These are phyloP conservation scores for Coleophoma eucalyptorum DNA, from an alignment of 2,329 filamentous ascomycete genomes.

Conservation along the genomic window DNA sequence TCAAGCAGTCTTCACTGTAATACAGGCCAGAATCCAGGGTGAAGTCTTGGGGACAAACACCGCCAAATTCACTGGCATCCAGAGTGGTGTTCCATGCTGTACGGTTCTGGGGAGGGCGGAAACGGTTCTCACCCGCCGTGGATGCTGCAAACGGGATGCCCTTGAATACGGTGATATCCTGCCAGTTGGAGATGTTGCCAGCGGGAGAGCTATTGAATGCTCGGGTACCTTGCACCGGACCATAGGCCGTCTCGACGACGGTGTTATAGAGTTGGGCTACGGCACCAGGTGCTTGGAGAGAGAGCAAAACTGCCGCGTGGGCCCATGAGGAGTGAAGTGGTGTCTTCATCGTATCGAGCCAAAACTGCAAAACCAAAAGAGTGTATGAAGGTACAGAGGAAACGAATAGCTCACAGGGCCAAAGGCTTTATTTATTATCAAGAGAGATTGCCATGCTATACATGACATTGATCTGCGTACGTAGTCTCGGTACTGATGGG, in stretches of 20 bases:
- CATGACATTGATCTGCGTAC: too few species aligned
- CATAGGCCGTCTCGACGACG: slow-evolving; percentile 9
- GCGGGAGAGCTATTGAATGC: slow-evolving; percentile 8
- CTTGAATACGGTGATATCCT: slow-evolving; percentile 6
- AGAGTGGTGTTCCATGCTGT: slow-evolving; percentile 15
- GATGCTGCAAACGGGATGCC: slow-evolving; percentile 34
- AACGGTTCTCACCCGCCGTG: slow-evolving; percentile 34
- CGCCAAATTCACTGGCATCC: slow-evolving; percentile 22
- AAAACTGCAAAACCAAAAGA: too few species aligned
- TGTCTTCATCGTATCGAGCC: too few species aligned
- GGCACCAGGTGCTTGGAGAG: too few species aligned
- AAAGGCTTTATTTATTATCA: too few species aligned
- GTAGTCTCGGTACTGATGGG: too few species aligned
- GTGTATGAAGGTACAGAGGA: too few species aligned
- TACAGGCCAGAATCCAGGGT: slow-evolving; percentile 13
- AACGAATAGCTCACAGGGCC: too few species aligned
- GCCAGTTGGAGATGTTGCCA: slow-evolving; percentile 6
- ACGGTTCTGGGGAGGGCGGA: slow-evolving; percentile 25
- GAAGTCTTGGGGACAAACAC: slow-evolving; percentile 22
- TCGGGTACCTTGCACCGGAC: slow-evolving; percentile 7
- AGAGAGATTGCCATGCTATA: too few species aligned
- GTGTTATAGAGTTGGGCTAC: slow-evolving; percentile 5
- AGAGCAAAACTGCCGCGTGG: too few species aligned
- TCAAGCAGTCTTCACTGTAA: slow-evolving; percentile 37
- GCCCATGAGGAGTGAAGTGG: too few species aligned